Evolutionary conservation across 2,329 filamentous ascomycete species (phyloP).

Genomic region (Madurella mycetomatis): DNA sequence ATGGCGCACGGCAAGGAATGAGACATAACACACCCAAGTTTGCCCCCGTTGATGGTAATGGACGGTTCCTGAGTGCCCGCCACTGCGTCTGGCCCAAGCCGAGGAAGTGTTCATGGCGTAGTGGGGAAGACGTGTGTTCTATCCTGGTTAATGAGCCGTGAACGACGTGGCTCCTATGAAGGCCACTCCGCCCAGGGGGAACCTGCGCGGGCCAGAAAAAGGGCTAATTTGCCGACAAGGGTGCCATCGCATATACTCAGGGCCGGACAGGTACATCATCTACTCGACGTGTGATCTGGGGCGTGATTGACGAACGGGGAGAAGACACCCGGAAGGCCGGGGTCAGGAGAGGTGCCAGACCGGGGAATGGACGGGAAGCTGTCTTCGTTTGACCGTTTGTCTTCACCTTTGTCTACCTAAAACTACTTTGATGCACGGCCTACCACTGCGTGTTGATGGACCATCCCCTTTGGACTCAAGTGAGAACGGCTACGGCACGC

Average conservation of each 20-base stretch:
- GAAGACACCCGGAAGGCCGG: slow-evolving; percentile 5
- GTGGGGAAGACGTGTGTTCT: slow-evolving; percentile 23
- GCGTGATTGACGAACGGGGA: slow-evolving; percentile 18
- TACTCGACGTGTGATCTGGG: slow-evolving; percentile 22
- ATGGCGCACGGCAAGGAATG: slow-evolving; percentile 7
- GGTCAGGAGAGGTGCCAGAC: slow-evolving; percentile 9
- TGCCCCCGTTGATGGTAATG: slow-evolving; percentile 13
- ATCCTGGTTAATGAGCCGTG: slow-evolving; percentile 30
- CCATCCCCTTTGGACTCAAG: slow-evolving; percentile 6
- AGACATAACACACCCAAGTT: slow-evolving; percentile 12
- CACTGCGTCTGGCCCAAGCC: slow-evolving; percentile 16
- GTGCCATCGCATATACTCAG: slow-evolving; percentile 14
- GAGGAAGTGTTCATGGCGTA: slow-evolving; percentile 19
- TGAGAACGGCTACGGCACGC: background rate
- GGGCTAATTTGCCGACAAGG: slow-evolving; percentile 29
- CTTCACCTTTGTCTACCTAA: slow-evolving; percentile 14
- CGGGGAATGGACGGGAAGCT: slow-evolving; percentile 1
- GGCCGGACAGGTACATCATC: slow-evolving; percentile 9
- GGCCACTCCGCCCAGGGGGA: slow-evolving; percentile 19
- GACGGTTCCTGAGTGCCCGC: slow-evolving; percentile 17
- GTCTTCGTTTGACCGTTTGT: slow-evolving; percentile 1
- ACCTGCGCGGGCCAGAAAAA: slow-evolving; percentile 23
- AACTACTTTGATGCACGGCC: slow-evolving; percentile 15
- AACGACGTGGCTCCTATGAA: slow-evolving; percentile 36
- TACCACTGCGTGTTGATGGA: slow-evolving; percentile 14